Base-by-base conservation (phyloP, 2,329 filamentous ascomycete species). In the Gyromitra esculenta region DNA sequence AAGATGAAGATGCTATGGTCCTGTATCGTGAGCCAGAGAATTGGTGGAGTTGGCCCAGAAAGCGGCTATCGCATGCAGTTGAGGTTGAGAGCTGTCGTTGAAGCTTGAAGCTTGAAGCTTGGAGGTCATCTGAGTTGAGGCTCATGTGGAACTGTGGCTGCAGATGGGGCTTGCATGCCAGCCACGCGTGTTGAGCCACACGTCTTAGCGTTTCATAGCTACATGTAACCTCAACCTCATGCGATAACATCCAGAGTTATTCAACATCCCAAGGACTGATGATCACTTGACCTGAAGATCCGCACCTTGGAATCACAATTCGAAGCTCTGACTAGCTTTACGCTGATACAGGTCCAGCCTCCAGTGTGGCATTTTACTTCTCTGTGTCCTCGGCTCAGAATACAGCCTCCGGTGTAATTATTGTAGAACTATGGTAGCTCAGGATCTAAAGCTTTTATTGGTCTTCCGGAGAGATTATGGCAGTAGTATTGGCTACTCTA, bases 91-190 rank as follows among this genome's bases (percentile, higher is more conserved):
- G 54, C 54, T 57, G 37, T 35, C 5, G 57, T 62, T 62, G 57
- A 41, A 25, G 37, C 18, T 43, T 25, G 8, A 9, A 31, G 52
- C 50, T 54, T 31, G n/a, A 7, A 21, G 48, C 18, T 3, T 57
- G 54, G 18, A 9, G 54, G 57, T 43, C 57, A 60, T 9, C 57
- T 60, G 54, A 37, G 37, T 13, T 43, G 57, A 62, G 57, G 37
- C 35, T 62, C 57, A n/a, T 57, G 50, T 5, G 3, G 11, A 37
- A n/a, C n/a, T 57, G 54, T 57, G 54, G 54, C 54, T 57, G 25
- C 5, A 25, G 4, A 2, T 37, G n/a, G 9, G n/a, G 57, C 57
- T 62, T 60, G 35, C 8, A 15, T 7, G 5, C n/a, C 9, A 57
- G 25, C 25, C 25, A 18, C 41, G 15, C 41, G 15, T 21, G 21